Percentiles rank a stretch among this genome's conserved stretches.
Conservation (phyloP, 805 yeast species). For the Kluyveromyces starmeri region DNA sequence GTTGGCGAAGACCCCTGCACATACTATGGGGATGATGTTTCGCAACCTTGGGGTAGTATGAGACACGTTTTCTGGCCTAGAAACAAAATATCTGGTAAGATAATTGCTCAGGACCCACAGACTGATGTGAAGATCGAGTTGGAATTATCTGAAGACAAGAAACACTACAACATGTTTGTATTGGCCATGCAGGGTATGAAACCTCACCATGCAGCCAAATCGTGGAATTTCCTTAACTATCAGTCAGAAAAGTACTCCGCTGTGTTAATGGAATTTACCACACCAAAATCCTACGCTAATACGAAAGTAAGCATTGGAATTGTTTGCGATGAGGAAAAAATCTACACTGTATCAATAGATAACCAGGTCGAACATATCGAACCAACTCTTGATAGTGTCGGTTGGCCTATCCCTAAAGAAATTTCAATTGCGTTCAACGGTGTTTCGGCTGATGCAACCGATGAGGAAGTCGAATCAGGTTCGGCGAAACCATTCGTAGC, state of each 20-base stretch:
- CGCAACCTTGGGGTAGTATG: conserved; percentile 95
- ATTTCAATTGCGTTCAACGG: conserved; percentile 55
- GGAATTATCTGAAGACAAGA: conserved; percentile 18
- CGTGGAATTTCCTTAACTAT: conserved; percentile 91
- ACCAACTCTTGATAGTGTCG: conserved; percentile 60
- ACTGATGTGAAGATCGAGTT: conserved; percentile 18
- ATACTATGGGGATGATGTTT: conserved; percentile 72
- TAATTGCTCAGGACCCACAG: conserved; percentile 36
- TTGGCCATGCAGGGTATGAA: conserved; percentile 99
- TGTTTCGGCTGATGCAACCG: conserved; percentile 36
- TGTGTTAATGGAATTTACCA: conserved; percentile 88
- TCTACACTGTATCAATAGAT: conserved; percentile 56
- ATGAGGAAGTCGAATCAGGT: conserved; percentile 34
- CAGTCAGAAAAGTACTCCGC: conserved; percentile 69
- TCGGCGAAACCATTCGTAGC: conserved; percentile 33
- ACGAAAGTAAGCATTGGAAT: conserved; percentile 77
- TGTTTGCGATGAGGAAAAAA: conserved; percentile 52
- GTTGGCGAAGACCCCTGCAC: conserved; percentile 85
- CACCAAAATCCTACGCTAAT: conserved; percentile 82
- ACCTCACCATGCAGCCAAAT: conserved; percentile 96
- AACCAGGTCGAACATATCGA: conserved; percentile 55
- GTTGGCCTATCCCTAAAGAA: conserved; percentile 80
- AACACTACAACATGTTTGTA: conserved; percentile 64
- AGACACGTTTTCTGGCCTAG: conserved; percentile 97
- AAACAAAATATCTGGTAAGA: conserved; percentile 57